Evolutionary conservation across 2,329 filamentous ascomycete species (phyloP).

Genomic region (Fusarium buxicola): DNA sequence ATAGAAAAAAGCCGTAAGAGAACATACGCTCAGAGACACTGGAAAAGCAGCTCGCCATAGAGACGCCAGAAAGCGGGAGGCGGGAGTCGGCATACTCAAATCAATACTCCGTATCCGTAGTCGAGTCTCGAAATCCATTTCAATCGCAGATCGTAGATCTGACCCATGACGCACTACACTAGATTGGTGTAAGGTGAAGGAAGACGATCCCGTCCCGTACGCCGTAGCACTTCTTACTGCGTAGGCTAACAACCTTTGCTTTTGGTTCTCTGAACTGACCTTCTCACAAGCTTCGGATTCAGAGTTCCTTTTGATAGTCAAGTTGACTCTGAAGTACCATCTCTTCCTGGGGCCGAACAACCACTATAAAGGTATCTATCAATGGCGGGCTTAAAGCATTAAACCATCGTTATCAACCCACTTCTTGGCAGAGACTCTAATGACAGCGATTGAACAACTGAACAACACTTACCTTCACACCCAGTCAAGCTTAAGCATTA

Average conservation of each 20-base stretch:
- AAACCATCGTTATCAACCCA: background rate
- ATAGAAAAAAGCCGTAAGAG: background rate
- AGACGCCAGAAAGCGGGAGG: conserved; percentile 4
- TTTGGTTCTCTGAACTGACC: background rate
- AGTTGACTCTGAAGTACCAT: too few relatives aligned
- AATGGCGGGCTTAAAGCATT: too few relatives aligned
- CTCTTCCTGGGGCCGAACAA: too few relatives aligned
- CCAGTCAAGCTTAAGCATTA: background rate
- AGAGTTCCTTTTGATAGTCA: too few relatives aligned
- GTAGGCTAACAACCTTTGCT: background rate
- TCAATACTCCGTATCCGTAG: background rate
- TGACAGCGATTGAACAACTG: background rate
- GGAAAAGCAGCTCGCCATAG: conserved; percentile 1
- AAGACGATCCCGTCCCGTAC: background rate
- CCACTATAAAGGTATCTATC: background rate
- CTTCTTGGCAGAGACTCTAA: conserved; percentile 4
- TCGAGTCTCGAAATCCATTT: background rate
- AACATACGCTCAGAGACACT: background rate
- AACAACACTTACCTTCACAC: background rate
- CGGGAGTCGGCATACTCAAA: background rate
- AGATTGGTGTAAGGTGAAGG: background rate
- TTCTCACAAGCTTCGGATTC: too few relatives aligned
- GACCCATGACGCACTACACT: background rate
- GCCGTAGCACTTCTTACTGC: background rate
- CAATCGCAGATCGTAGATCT: background rate